Percentiles rank a stretch among this genome's conserved stretches.
Evolutionary conservation across 1,139 yeast species (phyloP).

Genomic region (Suhomyces chickasaworum): DNA sequence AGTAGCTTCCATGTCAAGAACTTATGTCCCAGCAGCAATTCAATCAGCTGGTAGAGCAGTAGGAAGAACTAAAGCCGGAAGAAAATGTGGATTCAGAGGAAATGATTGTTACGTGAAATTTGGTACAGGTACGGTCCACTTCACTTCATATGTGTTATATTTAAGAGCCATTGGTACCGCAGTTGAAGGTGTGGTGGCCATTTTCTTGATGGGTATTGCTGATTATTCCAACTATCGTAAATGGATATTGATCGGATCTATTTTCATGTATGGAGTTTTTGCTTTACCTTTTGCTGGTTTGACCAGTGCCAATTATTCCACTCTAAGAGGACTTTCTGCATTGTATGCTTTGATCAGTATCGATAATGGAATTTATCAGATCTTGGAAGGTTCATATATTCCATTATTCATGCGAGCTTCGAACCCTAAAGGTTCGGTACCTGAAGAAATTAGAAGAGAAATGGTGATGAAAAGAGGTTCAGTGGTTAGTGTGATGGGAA

Average conservation of each 20-base stretch:
- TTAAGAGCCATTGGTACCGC: slow-evolving; percentile 43
- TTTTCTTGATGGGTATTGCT: slow-evolving; percentile 45
- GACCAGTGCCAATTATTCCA: slow-evolving; percentile 24
- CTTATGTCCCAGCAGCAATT: slow-evolving; percentile 46
- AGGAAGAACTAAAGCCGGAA: slow-evolving; percentile 32
- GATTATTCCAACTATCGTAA: slow-evolving; percentile 46
- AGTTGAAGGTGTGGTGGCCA: slow-evolving; percentile 40
- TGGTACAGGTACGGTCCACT: slow-evolving; percentile 39
- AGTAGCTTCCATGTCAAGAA: slow-evolving; percentile 44
- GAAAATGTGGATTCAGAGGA: slow-evolving; percentile 30
- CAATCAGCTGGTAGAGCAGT: slow-evolving; percentile 41
- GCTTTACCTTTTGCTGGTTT: slow-evolving; percentile 45
- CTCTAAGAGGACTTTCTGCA: slow-evolving; percentile 31
- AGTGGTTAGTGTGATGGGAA: slow-evolving; percentile 42
- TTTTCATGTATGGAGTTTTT: slow-evolving; percentile 35
- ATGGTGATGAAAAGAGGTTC: slow-evolving; percentile 37
- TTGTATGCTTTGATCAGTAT: slow-evolving; percentile 36
- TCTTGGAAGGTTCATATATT: slow-evolving; percentile 46
- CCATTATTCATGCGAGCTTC: slow-evolving; percentile 45
- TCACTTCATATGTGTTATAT: slow-evolving; percentile 41
- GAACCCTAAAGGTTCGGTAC: slow-evolving; percentile 17
- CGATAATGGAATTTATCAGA: slow-evolving; percentile 38
- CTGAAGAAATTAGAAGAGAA: slow-evolving; percentile 30
- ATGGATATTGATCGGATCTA: slow-evolving; percentile 33
- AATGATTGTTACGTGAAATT: slow-evolving; percentile 43